These are phyloP conservation scores for Physocladia obscura DNA, from an alignment of 192 early-diverging fungal species.

Conservation along the genomic window DNA sequence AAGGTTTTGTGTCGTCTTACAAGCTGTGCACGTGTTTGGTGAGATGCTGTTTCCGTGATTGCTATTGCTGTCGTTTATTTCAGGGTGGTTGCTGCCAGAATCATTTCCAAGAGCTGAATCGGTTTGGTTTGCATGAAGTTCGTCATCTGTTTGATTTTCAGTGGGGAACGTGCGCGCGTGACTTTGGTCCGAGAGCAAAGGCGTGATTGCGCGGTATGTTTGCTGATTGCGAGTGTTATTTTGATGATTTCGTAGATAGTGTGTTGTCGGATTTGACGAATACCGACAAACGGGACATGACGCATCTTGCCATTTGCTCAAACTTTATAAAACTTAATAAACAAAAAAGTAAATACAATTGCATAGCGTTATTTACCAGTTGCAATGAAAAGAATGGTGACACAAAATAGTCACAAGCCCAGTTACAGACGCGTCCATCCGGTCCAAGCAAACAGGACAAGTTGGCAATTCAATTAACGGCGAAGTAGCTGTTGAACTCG, in stretches of 20 bases:
- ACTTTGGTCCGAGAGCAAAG: too few species aligned
- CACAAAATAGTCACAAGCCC: constrained; percentile 90
- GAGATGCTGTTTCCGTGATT: neutral
- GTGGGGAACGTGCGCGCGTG: too few species aligned
- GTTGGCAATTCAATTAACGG: constrained; percentile 79
- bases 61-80: constrained; percentile 18
- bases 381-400: constrained; percentile 93
- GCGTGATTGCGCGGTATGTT: neutral
- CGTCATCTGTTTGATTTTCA: neutral
- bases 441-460: constrained; percentile 95
- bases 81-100: neutral
- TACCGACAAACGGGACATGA: constrained; percentile 93
- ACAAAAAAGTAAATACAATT: too few species aligned
- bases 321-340: constrained; percentile 7
- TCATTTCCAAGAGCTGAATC: neutral
- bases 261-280: constrained; percentile 16
- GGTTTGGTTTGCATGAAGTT: neutral
- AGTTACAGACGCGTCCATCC: constrained; percentile 87
- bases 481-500: neutral
- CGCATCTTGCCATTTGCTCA: constrained; percentile 85
- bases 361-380: constrained; percentile 66
- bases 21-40: constrained; percentile 72
- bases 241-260: neutral
- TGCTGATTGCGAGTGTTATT: neutral
- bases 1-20: constrained; percentile 72